Evolutionary conservation across 768 basidiomycete species (phyloP), one percentile per base, ranked within the genome.

Genomic region (Lactarius akahatsu): DNA sequence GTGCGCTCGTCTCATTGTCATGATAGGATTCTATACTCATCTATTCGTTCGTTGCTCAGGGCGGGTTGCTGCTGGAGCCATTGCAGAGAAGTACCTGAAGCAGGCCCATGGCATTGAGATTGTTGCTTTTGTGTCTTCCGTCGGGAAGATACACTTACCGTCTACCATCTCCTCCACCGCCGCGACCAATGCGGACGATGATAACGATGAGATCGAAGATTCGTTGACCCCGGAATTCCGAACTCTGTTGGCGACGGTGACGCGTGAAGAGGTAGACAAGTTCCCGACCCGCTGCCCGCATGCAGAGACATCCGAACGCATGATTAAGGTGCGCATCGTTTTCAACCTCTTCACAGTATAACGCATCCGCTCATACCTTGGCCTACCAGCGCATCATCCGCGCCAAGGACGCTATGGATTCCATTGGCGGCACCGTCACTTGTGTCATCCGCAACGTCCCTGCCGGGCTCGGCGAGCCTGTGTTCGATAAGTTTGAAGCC

Each of bases 401-500:
- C 61, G 94, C 97, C 41, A 98, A 98, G 77, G 88, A 93, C 23
- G 83, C 86, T 2, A 80, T 86, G 62, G 97, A 99, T 80, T 98
- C 96, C 3, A 96, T 99, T 69, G 97, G 97, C 59, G 97, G 97
- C n/a, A 96, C 93, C 2, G 87, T 98, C 62, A 98, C 94, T 64
- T 98, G 97, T 75, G 92, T 98, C 45, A 91, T 99, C 71, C 91
- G 96, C 54, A 87, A 89, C 63, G 87, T 90, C 2, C 97, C 97
- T 56, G 79, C 89, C 23, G 97, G 97, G 9, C 86, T 98, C 34
- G 97, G 97, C 59, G 97, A 98, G 77, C 97, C 97, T 61, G 91
- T 93, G 59, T 98, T 99, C 77, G 96, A 99, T 85, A 98, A 98
- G 78, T 90, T 98, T 76, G 96, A 97, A 78, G 97, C 97, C 23